Evolutionary conservation across 441 rosid species (phyloP).

Genomic region (Manihot esculenta): DNA sequence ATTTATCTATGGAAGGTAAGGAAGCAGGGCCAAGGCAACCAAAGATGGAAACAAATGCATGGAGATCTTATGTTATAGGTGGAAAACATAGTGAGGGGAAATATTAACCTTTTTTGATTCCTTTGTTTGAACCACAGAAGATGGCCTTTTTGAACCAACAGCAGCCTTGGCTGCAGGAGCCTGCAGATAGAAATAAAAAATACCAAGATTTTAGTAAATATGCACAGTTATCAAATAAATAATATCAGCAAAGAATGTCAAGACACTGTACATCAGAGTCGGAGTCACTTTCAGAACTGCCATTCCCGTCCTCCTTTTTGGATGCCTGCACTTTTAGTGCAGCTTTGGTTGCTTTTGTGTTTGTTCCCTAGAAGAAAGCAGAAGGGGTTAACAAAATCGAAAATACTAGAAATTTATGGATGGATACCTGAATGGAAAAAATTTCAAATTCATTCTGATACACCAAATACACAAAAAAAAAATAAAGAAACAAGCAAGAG

Average conservation of each 20-base stretch:
- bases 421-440: not conserved
- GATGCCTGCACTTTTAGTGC: not conserved
- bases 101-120: not conserved
- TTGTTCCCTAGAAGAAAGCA: not conserved
- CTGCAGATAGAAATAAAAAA: not conserved
- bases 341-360: not conserved
- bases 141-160: not conserved
- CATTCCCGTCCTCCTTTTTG: not conserved
- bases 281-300: slow-evolving; percentile 31
- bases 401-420: not conserved
- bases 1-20: too few species aligned
- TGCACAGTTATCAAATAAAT: not conserved
- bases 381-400: too few species aligned
- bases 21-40: too few species aligned
- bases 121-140: not conserved
- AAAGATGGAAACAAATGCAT: too few species aligned
- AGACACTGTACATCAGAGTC: slow-evolving; percentile 14
- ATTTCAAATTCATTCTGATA: not conserved
- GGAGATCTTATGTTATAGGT: not conserved
- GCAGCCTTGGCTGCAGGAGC: not conserved
- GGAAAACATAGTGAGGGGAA: not conserved
- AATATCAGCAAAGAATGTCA: not conserved
- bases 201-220: not conserved
- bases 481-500: not conserved
- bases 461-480: not conserved